phyloP scores from a whole-genome alignment of 2,329 filamentous ascomycete genomes.

The Metarhizium sp. region DNA sequence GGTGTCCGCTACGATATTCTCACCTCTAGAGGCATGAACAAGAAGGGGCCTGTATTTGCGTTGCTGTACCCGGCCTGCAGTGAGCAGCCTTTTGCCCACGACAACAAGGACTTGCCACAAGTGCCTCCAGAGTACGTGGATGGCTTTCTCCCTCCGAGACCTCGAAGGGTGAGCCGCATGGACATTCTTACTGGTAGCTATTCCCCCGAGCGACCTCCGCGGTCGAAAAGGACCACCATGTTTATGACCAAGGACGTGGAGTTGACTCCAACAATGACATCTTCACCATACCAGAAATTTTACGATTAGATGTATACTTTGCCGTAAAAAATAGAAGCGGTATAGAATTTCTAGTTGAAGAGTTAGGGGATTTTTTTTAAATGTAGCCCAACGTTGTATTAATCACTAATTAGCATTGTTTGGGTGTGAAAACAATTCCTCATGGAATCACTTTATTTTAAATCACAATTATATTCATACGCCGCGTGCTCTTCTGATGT shows the following conservation, averaged over 20 bases:
- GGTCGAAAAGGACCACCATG: not conserved
- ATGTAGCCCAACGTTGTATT: no score
- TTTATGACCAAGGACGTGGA: not conserved
- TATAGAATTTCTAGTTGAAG: not conserved
- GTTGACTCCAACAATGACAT: not conserved
- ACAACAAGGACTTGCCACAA: not conserved
- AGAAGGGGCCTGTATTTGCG: not conserved
- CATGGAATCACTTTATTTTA: no score
- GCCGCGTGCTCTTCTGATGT: no score
- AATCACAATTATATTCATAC: no score
- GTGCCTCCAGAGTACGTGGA: not conserved
- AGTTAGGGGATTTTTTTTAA: no score
- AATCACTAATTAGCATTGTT: no score
- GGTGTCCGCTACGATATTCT: conserved; percentile 2
- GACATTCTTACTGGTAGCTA: not conserved
- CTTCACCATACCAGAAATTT: not conserved
- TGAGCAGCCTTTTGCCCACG: not conserved
- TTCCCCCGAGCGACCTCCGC: not conserved
- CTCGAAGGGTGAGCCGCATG: not conserved
- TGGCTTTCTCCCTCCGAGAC: not conserved
- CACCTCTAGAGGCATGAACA: not conserved
- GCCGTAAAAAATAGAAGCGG: not conserved
- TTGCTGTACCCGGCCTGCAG: not conserved
- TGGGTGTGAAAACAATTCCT: no score
- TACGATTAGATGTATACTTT: not conserved